Conservation (phyloP, 129 eudicot species). For the Tagetes patula region DNA sequence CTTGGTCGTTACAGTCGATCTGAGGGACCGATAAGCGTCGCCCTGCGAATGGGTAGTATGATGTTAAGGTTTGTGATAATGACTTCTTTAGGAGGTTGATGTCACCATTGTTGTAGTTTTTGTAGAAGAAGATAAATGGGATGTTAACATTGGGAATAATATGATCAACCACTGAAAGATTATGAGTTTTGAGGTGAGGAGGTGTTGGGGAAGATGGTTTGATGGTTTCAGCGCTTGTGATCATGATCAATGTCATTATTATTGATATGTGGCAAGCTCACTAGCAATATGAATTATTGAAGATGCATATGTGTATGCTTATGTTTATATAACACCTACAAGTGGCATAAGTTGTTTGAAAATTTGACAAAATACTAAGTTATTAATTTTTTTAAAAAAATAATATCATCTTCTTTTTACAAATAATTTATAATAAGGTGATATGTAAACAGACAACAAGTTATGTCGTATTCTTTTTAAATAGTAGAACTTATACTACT, state of each 20-base stretch:
- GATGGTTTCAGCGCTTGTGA: slow-evolving; percentile 18
- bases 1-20: slow-evolving; percentile 27
- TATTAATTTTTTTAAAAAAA: no score
- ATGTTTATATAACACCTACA: not conserved
- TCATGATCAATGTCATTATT: not conserved
- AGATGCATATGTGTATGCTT: not conserved
- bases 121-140: slow-evolving; percentile 26
- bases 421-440: no score
- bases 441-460: no score
- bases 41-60: slow-evolving; percentile 33
- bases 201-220: slow-evolving; percentile 36
- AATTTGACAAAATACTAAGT: no score
- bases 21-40: slow-evolving; percentile 10
- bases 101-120: not conserved
- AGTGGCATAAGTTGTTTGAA: no score
- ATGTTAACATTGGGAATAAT: slow-evolving; percentile 10
- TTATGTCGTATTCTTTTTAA: no score
- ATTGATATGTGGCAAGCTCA: not conserved
- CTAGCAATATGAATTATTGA: not conserved
- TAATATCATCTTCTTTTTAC: no score
- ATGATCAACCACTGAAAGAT: slow-evolving; percentile 27
- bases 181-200: slow-evolving; percentile 26
- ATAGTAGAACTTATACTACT: no score
- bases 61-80: slow-evolving; percentile 22
- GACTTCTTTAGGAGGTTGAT: slow-evolving; percentile 21